phyloP scores from a whole-genome alignment of 768 basidiomycete genomes.

The Lentinula lateritia region DNA sequence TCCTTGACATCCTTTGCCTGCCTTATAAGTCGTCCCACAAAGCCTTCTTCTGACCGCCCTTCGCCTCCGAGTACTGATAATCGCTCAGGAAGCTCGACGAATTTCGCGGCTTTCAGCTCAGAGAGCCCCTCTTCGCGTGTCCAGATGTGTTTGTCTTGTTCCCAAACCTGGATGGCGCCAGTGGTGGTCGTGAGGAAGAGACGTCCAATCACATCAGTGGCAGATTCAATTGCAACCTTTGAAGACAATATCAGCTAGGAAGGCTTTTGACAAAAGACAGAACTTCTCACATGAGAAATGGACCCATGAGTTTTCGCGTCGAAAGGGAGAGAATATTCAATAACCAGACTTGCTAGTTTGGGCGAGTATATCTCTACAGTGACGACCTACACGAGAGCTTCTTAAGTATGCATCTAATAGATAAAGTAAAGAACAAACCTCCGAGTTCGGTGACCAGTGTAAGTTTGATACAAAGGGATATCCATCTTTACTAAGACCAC shows the following conservation, averaged over 20 bases:
- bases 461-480: constrained; percentile 54
- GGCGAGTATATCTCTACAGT: constrained; percentile 49
- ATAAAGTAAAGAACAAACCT: constrained; percentile 16
- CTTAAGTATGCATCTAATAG: background rate
- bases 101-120: constrained; percentile 53
- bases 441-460: constrained; percentile 54
- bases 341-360: constrained; percentile 38
- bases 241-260: background rate
- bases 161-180: constrained; percentile 74
- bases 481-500: constrained; percentile 45
- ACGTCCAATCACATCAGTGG: constrained; percentile 34
- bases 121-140: constrained; percentile 77
- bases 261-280: background rate
- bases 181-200: constrained; percentile 65
- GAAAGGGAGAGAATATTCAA: constrained; percentile 58
- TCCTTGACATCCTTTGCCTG: constrained; percentile 62
- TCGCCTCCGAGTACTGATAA: constrained; percentile 20
- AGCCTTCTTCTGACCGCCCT: constrained; percentile 43
- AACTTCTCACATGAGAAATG: constrained; percentile 50
- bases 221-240: constrained; percentile 50
- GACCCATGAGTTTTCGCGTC: constrained; percentile 62
- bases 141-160: constrained; percentile 58
- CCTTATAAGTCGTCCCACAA: constrained; percentile 43
- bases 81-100: constrained; percentile 75
- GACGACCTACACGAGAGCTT: constrained; percentile 37